Evolutionary conservation across 768 basidiomycete genomes (phyloP), one percentile per base, ranked within the genome.

Genomic region (Russula sp.): DNA sequence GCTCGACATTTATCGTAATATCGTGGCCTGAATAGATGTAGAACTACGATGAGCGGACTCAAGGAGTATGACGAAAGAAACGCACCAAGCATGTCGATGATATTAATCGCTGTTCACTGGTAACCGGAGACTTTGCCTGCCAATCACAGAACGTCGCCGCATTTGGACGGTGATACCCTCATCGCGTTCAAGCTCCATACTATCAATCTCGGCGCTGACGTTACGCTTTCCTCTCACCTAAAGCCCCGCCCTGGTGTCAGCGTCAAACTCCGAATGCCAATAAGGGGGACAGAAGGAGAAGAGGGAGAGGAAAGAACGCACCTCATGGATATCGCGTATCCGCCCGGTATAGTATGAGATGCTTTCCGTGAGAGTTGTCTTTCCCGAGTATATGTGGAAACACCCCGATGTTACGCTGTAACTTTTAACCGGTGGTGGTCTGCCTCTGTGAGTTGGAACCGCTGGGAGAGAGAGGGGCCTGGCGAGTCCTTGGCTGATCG

Each of bases 141-240:
- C 97, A 99, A 73, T 98, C 96, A 70, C 94, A 96, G 76, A 95
- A 99, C 0, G 97, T 98, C 1, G 97, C 97, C 4, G 97, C 97
- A 71, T 94, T 76, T 99, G 97, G 66, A 99, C 98, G 36, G 97
- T 99, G 71, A 99, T 99, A 42, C 97, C 97, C 78, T 99, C 98
- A 76, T 98, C 97, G 54, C 96, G 82, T 75, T 99, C 97, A 5
- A 99, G 80, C 67, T 99, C 97, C 97, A 99, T 99, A 70, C 89
- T 92, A 75, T 99, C 97, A 97, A 99, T 99, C 80, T 99, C 98
- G 10, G 97, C 97, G 59, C 97, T 96, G 22, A 98, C 94, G 30
- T 88, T 87, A 75, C 98, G 97, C 59, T 90, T 84, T 50, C 97
- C 97, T 65, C 97, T 83, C 65, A 96, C 92, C 90, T 92, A 70